phyloP scores from a whole-genome alignment of 768 basidiomycete genomes.

The Mycena polygramma region DNA sequence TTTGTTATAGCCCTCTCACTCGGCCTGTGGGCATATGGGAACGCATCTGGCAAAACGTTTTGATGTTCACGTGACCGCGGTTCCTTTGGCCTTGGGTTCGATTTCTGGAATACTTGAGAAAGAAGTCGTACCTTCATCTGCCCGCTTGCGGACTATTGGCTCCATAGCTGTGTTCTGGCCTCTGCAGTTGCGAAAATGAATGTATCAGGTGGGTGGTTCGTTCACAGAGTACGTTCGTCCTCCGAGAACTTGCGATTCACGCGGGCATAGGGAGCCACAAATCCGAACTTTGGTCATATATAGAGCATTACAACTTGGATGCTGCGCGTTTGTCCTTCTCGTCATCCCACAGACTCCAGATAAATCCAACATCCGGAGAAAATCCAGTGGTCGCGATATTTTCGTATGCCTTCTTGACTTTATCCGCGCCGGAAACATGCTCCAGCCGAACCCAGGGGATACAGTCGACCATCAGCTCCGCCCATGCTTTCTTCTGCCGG shows the following conservation, averaged over 20 bases:
- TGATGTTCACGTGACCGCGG: no score
- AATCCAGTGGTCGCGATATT: conserved; percentile 59
- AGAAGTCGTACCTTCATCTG: no score
- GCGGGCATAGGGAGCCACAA: no score
- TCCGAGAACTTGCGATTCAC: no score
- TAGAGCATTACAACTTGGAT: conserved; percentile 33
- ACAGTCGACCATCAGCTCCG: conserved; percentile 69
- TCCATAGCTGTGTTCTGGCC: no score
- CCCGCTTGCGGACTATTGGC: no score
- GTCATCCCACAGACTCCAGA: conserved; percentile 78
- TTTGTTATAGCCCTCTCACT: not conserved
- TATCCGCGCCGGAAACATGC: conserved; percentile 59
- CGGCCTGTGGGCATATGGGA: not conserved
- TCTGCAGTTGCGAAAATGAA: no score
- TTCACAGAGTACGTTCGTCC: no score
- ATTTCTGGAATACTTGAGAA: no score
- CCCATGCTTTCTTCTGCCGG: conserved; percentile 70
- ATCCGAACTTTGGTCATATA: no score
- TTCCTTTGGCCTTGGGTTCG: no score
- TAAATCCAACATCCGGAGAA: conserved; percentile 66
- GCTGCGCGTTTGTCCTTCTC: conserved; percentile 17
- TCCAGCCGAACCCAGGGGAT: conserved; percentile 67
- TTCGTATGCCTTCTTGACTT: conserved; percentile 64
- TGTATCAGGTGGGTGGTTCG: no score
- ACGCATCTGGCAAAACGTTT: not conserved